These are phyloP conservation scores for Myxozyma sirexii DNA, from an alignment of 805 yeast species.

Conservation along the genomic window DNA sequence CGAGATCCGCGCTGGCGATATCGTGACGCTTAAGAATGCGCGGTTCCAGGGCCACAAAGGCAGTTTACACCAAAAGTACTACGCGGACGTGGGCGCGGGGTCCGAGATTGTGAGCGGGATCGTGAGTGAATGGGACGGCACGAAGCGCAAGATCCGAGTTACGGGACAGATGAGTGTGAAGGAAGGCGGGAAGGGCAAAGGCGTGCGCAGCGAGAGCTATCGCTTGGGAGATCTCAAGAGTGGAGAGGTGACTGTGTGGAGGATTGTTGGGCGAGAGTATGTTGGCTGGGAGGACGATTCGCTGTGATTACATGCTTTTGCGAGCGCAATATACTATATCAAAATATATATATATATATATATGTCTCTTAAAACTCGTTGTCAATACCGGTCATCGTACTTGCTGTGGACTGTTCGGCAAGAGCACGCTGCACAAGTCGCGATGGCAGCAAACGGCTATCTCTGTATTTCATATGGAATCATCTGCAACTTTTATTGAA, in stretches of 20 bases:
- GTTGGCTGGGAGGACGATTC: slow-evolving; percentile 61
- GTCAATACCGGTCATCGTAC: too few species aligned
- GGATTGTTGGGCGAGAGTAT: slow-evolving; percentile 72
- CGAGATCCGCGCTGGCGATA: slow-evolving; percentile 80
- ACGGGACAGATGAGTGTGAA: slow-evolving; percentile 35
- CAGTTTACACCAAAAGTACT: slow-evolving; percentile 58
- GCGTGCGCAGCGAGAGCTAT: slow-evolving; percentile 64
- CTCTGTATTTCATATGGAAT: background rate
- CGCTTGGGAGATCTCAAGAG: slow-evolving; percentile 70
- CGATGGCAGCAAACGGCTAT: too few species aligned
- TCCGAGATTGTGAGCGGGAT: slow-evolving; percentile 41
- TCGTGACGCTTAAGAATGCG: slow-evolving; percentile 69
- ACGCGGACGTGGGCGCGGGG: slow-evolving; percentile 59
- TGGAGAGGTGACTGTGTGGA: slow-evolving; percentile 79
- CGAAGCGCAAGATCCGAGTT: slow-evolving; percentile 53
- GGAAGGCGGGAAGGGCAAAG: slow-evolving; percentile 49
- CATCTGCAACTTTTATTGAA: slow-evolving; percentile 13
- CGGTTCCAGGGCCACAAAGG: slow-evolving; percentile 67
- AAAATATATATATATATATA: too few species aligned
- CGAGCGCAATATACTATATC: too few species aligned
- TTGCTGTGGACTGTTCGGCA: too few species aligned
- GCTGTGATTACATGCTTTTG: background rate
- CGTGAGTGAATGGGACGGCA: slow-evolving; percentile 71
- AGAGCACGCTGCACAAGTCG: too few species aligned
- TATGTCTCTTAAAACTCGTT: too few species aligned